Conservation (phyloP, 2,329 filamentous ascomycete genomes). For the Talaromyces sp. region DNA sequence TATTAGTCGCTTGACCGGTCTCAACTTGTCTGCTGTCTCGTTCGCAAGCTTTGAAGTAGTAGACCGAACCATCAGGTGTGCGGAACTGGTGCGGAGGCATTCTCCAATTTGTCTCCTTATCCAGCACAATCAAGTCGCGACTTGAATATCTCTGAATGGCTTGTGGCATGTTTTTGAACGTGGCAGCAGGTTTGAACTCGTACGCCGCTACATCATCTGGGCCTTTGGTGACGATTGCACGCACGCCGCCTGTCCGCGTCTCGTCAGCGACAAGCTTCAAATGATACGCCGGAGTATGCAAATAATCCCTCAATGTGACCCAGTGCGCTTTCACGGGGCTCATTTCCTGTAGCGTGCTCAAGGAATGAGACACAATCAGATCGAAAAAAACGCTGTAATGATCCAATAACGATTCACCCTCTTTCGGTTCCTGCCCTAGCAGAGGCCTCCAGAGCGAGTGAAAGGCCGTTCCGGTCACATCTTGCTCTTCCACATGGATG, state of each 20-base stretch:
- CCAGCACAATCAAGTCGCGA: constrained; percentile 5
- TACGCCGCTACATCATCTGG: constrained; percentile 7
- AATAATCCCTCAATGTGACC: constrained; percentile 10
- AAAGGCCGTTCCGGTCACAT: constrained; percentile 5
- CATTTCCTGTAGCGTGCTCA: constrained; percentile 9
- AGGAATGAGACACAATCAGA: constrained; percentile 10
- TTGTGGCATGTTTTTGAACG: constrained; percentile 6
- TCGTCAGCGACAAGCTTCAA: constrained; percentile 8
- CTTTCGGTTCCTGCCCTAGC: not conserved
- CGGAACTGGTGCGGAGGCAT: constrained; percentile 6
- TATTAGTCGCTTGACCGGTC: constrained; percentile 2
- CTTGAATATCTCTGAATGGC: constrained; percentile 4
- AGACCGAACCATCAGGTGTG: constrained; percentile 5
- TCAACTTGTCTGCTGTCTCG: not conserved
- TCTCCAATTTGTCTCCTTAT: constrained; percentile 9
- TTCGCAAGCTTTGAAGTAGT: constrained; percentile 10
- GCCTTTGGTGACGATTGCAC: not conserved
- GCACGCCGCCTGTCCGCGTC: not conserved
- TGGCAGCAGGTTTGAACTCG: not conserved
- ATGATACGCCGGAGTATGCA: constrained; percentile 9
- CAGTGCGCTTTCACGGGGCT: not conserved
- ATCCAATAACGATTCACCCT: not conserved
- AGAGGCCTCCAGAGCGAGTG: constrained; percentile 6
- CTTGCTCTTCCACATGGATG: constrained; percentile 7
- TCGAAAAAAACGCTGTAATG: not conserved